Percentiles rank a stretch among this genome's conserved stretches.
Evolutionary conservation across 1,284 basidiomycete genomes (phyloP).

Genomic region (Mycena sp.): DNA sequence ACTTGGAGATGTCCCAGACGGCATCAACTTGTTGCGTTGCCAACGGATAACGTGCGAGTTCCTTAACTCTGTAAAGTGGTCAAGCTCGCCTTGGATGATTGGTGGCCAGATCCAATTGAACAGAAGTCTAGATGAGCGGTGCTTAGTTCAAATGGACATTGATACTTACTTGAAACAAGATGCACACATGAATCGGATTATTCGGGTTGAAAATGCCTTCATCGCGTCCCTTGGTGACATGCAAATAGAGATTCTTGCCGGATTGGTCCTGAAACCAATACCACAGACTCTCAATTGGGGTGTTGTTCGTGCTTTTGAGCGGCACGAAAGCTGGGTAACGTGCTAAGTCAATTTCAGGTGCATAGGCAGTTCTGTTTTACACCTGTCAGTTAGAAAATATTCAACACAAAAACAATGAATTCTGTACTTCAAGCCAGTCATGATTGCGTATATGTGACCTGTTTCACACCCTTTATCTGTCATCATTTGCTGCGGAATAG

Average conservation of each 20-base stretch:
- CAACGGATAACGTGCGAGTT: conserved; percentile 1
- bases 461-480: not conserved
- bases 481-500: not conserved
- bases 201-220: conserved; percentile 8
- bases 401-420: not conserved
- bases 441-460: not conserved
- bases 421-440: not conserved
- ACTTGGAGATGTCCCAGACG: conserved; percentile 2
- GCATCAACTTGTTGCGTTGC: conserved; percentile 6
- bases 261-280: conserved; percentile 1
- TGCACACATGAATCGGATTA: conserved; percentile 9
- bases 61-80: not conserved
- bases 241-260: not conserved
- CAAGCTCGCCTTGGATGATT: not conserved
- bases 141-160: not conserved
- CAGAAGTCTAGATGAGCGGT: not conserved
- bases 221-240: not conserved
- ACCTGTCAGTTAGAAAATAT: not conserved
- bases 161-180: too few relatives aligned
- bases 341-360: not conserved
- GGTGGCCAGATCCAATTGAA: conserved; percentile 11
- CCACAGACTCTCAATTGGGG: conserved; percentile 4
- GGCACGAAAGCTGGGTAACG: not conserved
- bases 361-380: not conserved
- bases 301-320: conserved; percentile 5